Conservation (phyloP, 78 protist species). For the Reticulomyxa filosa region DNA sequence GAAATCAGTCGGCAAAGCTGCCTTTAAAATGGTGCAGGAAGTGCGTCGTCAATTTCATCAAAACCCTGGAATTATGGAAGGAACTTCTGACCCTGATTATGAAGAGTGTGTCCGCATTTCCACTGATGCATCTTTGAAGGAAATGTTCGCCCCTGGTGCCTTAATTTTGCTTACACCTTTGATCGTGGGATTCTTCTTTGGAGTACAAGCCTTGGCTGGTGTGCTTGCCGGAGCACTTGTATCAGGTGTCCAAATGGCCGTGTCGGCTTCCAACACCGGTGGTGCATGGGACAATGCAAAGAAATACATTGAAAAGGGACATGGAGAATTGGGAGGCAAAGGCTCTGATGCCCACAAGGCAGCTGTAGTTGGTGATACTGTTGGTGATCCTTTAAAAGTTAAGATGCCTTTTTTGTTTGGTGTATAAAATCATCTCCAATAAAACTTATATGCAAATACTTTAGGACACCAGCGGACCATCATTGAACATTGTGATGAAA, state of each 20-base stretch:
- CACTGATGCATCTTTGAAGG: constrained; percentile 27
- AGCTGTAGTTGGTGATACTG: constrained; percentile 47
- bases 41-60: constrained; percentile 34
- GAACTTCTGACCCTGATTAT: constrained; percentile 5
- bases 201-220: constrained; percentile 11
- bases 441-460: neutral
- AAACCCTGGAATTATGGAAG: constrained; percentile 2
- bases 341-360: constrained; percentile 27
- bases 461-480: constrained; percentile 48
- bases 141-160: constrained; percentile 22
- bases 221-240: constrained; percentile 28
- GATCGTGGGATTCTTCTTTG: constrained; percentile 23
- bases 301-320: constrained; percentile 34
- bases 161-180: constrained; percentile 33
- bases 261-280: constrained; percentile 29
- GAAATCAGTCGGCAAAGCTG: constrained; percentile 40
- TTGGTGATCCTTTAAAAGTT: constrained; percentile 47
- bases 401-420: neutral
- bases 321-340: constrained; percentile 8
- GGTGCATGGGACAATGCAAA: constrained; percentile 65
- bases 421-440: neutral
- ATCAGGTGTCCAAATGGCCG: constrained; percentile 20
- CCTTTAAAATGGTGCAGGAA: constrained; percentile 29
- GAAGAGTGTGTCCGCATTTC: constrained; percentile 29
- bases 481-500: constrained; percentile 39